A percentile compares a stretch with the other conserved stretches of the same genome.
phyloP scores from a whole-genome alignment of 2,329 filamentous ascomycete genomes.

The Fusarium sp. region DNA sequence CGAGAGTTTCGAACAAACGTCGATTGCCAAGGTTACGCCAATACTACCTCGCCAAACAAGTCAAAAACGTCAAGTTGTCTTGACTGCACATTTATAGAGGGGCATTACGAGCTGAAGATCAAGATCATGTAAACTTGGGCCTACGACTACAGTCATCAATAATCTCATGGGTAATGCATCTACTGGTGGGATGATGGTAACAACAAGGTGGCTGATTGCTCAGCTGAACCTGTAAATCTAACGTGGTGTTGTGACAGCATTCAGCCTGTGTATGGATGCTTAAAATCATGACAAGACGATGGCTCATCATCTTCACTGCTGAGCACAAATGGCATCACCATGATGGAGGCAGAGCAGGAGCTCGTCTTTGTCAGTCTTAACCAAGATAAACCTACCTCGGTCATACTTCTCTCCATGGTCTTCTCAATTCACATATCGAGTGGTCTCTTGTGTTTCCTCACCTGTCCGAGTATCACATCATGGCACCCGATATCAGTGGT shows the following conservation, averaged over 20 bases:
- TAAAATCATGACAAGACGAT: neutral
- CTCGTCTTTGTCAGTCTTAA: constrained; percentile 45
- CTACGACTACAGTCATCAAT: neutral
- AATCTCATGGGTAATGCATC: neutral
- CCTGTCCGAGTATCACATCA: constrained; percentile 51
- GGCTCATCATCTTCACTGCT: neutral
- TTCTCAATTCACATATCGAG: constrained; percentile 49
- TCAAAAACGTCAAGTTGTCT: constrained; percentile 2
- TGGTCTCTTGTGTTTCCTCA: constrained; percentile 48
- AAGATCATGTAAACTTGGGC: constrained; percentile 2
- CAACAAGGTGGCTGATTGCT: constrained; percentile 1
- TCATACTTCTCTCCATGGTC: constrained; percentile 48
- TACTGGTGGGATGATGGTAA: constrained; percentile 3
- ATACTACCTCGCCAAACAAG: constrained; percentile 14
- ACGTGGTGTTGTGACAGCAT: neutral
- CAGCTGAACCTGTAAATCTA: neutral
- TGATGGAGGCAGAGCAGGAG: constrained; percentile 11
- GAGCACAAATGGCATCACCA: constrained; percentile 9
- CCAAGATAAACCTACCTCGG: constrained; percentile 42
- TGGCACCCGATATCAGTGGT: constrained; percentile 51
- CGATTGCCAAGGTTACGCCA: constrained; percentile 1
- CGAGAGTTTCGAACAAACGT: neutral
- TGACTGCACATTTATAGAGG: neutral
- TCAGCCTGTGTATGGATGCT: neutral
- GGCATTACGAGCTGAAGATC: neutral